Conservation (phyloP, 257 asterid genomes). For the Scutellaria barbata region DNA sequence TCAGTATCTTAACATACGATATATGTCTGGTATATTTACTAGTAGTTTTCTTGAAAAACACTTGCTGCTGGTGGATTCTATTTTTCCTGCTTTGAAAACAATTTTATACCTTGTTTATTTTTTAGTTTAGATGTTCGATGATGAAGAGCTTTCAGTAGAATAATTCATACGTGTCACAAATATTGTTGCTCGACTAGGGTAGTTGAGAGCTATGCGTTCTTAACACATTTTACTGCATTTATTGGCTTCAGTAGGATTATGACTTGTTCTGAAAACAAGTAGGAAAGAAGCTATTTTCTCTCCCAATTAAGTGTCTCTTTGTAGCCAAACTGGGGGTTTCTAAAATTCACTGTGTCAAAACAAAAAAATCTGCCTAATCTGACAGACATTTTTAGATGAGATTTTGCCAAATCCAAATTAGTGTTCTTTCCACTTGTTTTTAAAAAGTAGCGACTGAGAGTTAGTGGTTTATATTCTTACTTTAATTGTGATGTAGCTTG, state of each 20-base stretch:
- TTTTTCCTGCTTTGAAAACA: not conserved
- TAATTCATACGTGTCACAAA: not conserved
- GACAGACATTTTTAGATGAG: not conserved
- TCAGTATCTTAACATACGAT: too few relatives aligned
- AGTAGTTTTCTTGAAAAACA: too few relatives aligned
- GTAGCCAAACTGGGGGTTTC: not conserved
- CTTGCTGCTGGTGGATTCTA: too few relatives aligned
- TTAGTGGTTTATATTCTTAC: not conserved
- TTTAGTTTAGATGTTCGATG: not conserved
- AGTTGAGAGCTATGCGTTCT: not conserved
- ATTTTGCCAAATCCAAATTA: not conserved
- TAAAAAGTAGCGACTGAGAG: constrained; percentile 2
- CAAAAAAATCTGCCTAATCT: not conserved
- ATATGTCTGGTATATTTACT: too few relatives aligned
- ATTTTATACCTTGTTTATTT: too few relatives aligned
- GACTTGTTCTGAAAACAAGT: too few relatives aligned
- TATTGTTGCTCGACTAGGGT: not conserved
- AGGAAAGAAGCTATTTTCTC: not conserved
- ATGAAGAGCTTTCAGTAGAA: not conserved
- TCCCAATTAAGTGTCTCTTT: not conserved
- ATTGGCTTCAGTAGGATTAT: not conserved
- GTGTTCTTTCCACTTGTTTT: not conserved
- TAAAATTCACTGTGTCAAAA: not conserved
- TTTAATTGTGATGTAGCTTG: not conserved
- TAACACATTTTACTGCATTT: not conserved